Base-by-base conservation (phyloP, 2,329 filamentous ascomycete species). In the Calonectria crousiana region DNA sequence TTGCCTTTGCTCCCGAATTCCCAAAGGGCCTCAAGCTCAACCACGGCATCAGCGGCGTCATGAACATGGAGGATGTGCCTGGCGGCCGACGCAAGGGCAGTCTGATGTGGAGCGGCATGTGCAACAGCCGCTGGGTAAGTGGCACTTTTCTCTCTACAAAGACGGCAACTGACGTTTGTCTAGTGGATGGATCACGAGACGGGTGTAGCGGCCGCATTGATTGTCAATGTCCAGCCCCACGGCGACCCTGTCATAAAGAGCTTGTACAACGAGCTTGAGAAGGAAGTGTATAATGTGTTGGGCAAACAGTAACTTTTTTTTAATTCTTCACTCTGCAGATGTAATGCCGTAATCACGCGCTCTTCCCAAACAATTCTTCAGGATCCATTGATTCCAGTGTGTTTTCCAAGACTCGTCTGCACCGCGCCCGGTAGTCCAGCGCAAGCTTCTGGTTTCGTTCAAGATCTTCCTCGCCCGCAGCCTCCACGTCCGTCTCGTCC, bases 371-470 rank as follows among this genome's bases (percentile, higher is more conserved):
- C 36, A 83, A 64, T 36, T 81, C 80, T 47, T 84, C 83, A 34
- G 75, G 69, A 30, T 81, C 75, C 78, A 87, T 86, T 2, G 82
- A 80, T 77, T 85, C 82, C n/a, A 89, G 80, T 8, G 87, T 87
- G 53, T 83, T 85, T 74, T 86, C 83, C 67, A 92, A 75, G 1
- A 91, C 89, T 28, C 81, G 84, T 67, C 86, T 84, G 76, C 88
- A 91, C 75, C 89, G 85, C 34, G 80, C 78, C 30, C 90, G 83
- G 77, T 92, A 91, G n/a, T 84, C 81, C 23, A 87, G 60, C 18
- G 88, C 90, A 52, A 91, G 79, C 56, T 80, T 77, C 82, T 91
- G 89, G 67, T 89, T 89, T 13, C 74, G 76, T 52, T 87, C 89
- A 53, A 85, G 75, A 18, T 84, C 84, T 0, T 85, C 85, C 3